Evolutionary conservation across 495 filamentous ascomycete species (phyloP).

Genomic region (Aspergillus haitiensis): DNA sequence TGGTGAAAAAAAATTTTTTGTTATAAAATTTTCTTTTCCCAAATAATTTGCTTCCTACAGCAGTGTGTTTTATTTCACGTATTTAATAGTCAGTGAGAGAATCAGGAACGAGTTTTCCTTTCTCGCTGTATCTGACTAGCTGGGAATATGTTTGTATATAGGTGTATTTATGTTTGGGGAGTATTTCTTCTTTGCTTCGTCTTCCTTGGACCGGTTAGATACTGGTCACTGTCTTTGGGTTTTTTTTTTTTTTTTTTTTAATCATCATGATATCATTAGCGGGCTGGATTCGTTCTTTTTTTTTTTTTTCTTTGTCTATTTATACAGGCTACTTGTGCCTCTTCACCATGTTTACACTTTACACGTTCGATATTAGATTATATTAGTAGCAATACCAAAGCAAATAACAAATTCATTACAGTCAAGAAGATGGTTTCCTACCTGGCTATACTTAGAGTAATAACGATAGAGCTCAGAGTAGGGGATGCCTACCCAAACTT

Average conservation of each 20-base stretch:
- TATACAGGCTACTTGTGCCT: not conserved
- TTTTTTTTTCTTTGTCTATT: constrained; percentile 11
- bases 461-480: too few relatives aligned
- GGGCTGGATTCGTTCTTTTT: constrained; percentile 23
- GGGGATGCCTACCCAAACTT: too few relatives aligned
- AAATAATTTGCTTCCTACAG: not conserved
- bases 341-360: not conserved
- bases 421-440: too few relatives aligned
- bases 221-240: not conserved
- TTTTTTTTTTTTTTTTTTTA: constrained; percentile 6
- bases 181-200: not conserved
- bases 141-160: not conserved
- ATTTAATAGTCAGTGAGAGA: not conserved
- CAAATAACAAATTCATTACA: not conserved
- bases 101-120: not conserved
- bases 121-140: not conserved
- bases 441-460: too few relatives aligned
- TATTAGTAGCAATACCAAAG: constrained; percentile 23
- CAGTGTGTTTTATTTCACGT: not conserved
- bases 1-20: constrained; percentile 28
- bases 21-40: not conserved
- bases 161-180: too few relatives aligned
- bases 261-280: constrained; percentile 33
- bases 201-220: not conserved
- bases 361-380: constrained; percentile 16